These are phyloP conservation scores for Starmera dryadoides DNA, from an alignment of 805 yeast species.

Conservation along the genomic window DNA sequence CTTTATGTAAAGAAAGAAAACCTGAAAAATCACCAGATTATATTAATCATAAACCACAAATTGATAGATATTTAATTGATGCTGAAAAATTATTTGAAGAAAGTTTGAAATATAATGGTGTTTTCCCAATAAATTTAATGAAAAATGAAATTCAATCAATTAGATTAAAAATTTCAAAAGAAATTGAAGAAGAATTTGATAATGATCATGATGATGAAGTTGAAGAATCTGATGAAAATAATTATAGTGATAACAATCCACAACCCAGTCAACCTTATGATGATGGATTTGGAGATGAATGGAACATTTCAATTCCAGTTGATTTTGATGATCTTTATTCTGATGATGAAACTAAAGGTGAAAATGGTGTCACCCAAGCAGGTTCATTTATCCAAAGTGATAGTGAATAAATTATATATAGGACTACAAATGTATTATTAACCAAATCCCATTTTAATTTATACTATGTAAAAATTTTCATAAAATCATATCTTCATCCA, in stretches of 20 bases:
- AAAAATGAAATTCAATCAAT: slow-evolving; percentile 8
- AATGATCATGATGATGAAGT: background rate
- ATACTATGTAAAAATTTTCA: too few relatives aligned
- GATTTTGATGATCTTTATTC: background rate
- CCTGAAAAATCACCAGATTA: slow-evolving; percentile 6
- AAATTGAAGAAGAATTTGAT: background rate
- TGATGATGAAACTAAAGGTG: background rate
- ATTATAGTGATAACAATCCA: background rate
- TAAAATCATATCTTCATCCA: background rate
- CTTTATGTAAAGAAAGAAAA: background rate
- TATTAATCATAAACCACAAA: slow-evolving; percentile 1
- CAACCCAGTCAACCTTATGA: background rate
- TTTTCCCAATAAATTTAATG: slow-evolving; percentile 13
- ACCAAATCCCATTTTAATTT: too few relatives aligned
- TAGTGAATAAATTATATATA: background rate
- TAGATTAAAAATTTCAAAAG: slow-evolving; percentile 5
- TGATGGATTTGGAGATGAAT: background rate
- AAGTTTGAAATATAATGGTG: slow-evolving; percentile 8
- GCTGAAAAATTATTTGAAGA: slow-evolving; percentile 7
- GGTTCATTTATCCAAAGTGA: background rate
- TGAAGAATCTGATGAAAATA: background rate
- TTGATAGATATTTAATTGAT: slow-evolving; percentile 8
- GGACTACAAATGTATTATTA: too few relatives aligned
- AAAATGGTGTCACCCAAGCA: too few relatives aligned
- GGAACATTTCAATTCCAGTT: background rate